Evolutionary conservation across 192 early-diverging fungal genomes (phyloP).

Genomic region (Funneliformis geosporum): DNA sequence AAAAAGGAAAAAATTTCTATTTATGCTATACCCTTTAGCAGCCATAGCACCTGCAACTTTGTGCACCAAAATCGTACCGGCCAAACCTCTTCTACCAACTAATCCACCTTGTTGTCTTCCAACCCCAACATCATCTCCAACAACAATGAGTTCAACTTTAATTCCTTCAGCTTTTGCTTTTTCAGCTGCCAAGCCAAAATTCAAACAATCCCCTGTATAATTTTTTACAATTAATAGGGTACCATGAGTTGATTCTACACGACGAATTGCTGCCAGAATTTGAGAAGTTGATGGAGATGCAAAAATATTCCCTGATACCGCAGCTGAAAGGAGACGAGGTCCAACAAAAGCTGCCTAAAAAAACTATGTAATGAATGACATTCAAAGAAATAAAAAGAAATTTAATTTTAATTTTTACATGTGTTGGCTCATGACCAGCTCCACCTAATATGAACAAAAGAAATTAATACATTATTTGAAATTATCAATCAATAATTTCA

Average conservation of each 20-base stretch:
- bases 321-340: conserved; percentile 69
- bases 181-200: conserved; percentile 83
- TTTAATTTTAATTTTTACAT: conserved; percentile 36
- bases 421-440: conserved; percentile 83
- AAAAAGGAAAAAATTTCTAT: not conserved
- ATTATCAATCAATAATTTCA: not conserved
- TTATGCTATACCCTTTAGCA: conserved; percentile 54
- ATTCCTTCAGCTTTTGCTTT: conserved; percentile 72
- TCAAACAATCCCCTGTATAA: conserved; percentile 79
- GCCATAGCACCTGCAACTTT: conserved; percentile 81
- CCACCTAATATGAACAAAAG: conserved; percentile 41
- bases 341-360: conserved; percentile 67
- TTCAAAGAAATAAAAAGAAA: too few relatives aligned
- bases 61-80: conserved; percentile 76
- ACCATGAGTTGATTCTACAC: conserved; percentile 63
- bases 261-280: conserved; percentile 72
- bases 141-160: conserved; percentile 71
- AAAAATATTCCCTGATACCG: conserved; percentile 84
- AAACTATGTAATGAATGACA: too few relatives aligned
- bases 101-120: conserved; percentile 62
- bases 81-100: conserved; percentile 78
- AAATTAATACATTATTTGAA: not conserved
- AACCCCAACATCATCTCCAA: conserved; percentile 85
- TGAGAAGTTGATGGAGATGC: conserved; percentile 81
- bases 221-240: conserved; percentile 84